These are phyloP conservation scores for Pseudozyma sp. DNA, from an alignment of 1,284 basidiomycete species.

Conservation along the genomic window DNA sequence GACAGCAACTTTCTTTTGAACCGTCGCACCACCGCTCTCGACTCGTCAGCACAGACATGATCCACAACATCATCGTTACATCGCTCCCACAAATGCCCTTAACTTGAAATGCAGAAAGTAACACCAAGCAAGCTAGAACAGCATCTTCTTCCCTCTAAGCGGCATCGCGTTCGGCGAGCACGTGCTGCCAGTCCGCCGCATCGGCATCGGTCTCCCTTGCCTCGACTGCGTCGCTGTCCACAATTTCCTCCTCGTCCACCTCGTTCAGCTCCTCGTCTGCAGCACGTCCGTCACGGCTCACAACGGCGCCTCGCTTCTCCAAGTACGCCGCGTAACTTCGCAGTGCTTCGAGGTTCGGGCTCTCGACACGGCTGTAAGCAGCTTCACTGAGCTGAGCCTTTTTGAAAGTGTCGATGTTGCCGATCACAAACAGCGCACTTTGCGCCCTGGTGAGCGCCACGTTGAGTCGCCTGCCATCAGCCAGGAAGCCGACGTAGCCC, in stretches of 20 bases:
- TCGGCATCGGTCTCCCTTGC: slow-evolving; percentile 16
- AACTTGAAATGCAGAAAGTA: slow-evolving; percentile 9
- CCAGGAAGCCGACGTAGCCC: slow-evolving; percentile 86
- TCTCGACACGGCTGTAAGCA: slow-evolving; percentile 44
- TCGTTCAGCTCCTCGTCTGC: slow-evolving; percentile 8
- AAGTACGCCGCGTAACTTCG: slow-evolving; percentile 37
- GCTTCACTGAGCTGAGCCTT: slow-evolving; percentile 53
- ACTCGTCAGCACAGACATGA: not conserved
- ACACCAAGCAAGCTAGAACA: not conserved
- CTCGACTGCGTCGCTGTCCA: slow-evolving; percentile 21
- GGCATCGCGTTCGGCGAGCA: slow-evolving; percentile 32
- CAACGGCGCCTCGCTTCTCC: slow-evolving; percentile 22
- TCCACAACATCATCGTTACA: not conserved
- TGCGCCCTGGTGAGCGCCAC: slow-evolving; percentile 94
- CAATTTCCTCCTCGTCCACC: slow-evolving; percentile 11
- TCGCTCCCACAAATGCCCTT: not conserved
- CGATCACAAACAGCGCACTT: slow-evolving; percentile 88
- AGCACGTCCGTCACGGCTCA: not conserved
- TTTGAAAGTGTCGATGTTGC: slow-evolving; percentile 78
- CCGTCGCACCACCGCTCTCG: slow-evolving; percentile 12
- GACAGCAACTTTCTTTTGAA: not conserved
- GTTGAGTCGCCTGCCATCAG: slow-evolving; percentile 94
- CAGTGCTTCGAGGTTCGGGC: slow-evolving; percentile 42
- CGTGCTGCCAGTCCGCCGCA: slow-evolving; percentile 32
- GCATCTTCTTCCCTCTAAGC: slow-evolving; percentile 5